Evolutionary conservation across 106 monocot genomes (phyloP).

Genomic region (Dendrobium huoshanense): DNA sequence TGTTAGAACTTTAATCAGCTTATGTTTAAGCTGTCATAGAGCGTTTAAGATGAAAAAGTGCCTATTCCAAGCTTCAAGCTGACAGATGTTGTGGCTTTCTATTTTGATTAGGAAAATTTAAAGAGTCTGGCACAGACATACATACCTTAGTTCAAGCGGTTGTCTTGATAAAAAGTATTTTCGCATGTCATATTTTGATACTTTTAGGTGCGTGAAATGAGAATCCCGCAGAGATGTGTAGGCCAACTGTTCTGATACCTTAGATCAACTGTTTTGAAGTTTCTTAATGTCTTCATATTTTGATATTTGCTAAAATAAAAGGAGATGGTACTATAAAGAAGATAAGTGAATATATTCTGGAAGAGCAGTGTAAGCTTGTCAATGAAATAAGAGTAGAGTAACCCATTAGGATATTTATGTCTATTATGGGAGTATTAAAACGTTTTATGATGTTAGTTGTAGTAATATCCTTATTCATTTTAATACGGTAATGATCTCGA

Average conservation of each 20-base stretch:
- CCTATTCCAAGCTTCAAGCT: background rate
- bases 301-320: background rate
- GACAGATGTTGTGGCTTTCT: background rate
- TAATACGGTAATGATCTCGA: background rate
- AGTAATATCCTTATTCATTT: background rate
- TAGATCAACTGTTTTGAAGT: background rate
- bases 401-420: background rate
- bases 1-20: conserved; percentile 1
- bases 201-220: background rate
- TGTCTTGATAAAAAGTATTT: background rate
- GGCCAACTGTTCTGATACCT: background rate
- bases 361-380: background rate
- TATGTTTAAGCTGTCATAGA: background rate
- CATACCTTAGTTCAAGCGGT: background rate
- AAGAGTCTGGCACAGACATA: background rate
- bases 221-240: background rate
- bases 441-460: background rate
- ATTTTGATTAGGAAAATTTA: background rate
- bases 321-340: background rate
- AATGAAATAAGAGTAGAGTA: background rate
- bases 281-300: background rate
- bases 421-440: background rate
- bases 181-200: background rate
- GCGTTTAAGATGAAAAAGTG: background rate
- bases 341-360: background rate